Base-by-base conservation (phyloP, 208 protist genomes). In the Lotmaria passim region DNA sequence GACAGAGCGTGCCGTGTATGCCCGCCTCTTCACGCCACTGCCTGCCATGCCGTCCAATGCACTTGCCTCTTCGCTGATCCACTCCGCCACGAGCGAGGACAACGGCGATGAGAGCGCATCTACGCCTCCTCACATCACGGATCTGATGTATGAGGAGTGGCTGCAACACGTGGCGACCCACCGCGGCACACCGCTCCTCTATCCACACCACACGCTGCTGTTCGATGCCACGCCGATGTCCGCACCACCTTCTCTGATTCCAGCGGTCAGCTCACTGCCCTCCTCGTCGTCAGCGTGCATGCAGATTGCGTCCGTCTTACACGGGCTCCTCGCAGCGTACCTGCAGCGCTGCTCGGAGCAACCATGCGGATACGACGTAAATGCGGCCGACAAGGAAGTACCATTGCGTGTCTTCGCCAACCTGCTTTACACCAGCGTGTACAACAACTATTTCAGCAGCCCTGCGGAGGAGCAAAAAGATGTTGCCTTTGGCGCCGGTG, bases 201-300 rank as follows among this genome's bases (percentile, higher is more conserved):
- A 85, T 51, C 83, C 83, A 6, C 66, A 74, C 41, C 83, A 88
- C 67, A 53, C 41, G n/a, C 24, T 84, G 19, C 19, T 34, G 44
- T 48, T 74, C 24, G 34, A 26, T 14, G 43, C 48, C 17, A 17
- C 50, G n/a, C 31, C 34, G 21, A 28, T 41, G 15, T 15, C 41
- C 19, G 7, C 21, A 24, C 26, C 38, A 7, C 39, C 15, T 19
- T 34, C 46, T 39, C 46, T 50, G 19, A 8, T 17, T 19, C 12
- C 26, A 12, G 4, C 28, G 33, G 10, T 14, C 19, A 15, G 38
- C 14, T 11, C 21, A 7, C 17, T 47, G 1, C 31, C 46, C 19
- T 7, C 51, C 14, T 11, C 21, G 15, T 28, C 61, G 1, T 43
- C 46, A 15, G 14, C 61, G 6, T 63, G 46, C 21, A 5, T 36